Percentiles rank a stretch among this genome's conserved stretches.
phyloP scores from a whole-genome alignment of 495 filamentous ascomycete genomes.

The Penicillium flavigenum region DNA sequence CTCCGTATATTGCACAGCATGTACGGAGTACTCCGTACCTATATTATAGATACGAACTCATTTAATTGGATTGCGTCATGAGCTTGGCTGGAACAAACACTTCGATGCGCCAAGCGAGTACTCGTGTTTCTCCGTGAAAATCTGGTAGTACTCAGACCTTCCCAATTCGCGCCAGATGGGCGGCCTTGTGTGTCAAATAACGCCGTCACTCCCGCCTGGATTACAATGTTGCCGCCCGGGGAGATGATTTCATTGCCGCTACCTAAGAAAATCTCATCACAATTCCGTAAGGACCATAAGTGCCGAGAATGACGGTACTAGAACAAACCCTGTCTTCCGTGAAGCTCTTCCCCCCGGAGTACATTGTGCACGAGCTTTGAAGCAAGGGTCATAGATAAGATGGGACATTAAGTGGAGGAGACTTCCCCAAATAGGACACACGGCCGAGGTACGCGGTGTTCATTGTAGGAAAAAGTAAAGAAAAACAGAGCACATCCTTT shows the following conservation, averaged over 20 bases:
- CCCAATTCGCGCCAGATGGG: background rate
- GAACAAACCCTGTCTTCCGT: background rate
- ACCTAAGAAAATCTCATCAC: constrained; percentile 8
- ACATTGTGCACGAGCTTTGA: background rate
- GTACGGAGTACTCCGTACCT: background rate
- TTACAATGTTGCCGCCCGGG: constrained; percentile 13
- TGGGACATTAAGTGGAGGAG: constrained; percentile 23
- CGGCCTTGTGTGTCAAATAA: background rate
- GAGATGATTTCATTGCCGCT: constrained; percentile 4
- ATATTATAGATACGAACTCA: background rate
- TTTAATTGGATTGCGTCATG: background rate
- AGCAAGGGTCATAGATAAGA: constrained; percentile 9
- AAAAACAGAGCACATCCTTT: background rate
- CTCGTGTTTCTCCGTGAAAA: background rate
- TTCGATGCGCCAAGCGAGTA: background rate
- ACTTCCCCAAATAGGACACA: constrained; percentile 31
- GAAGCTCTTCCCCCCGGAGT: background rate
- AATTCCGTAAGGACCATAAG: background rate
- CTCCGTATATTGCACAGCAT: background rate
- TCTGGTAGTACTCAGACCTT: background rate
- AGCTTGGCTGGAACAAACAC: background rate
- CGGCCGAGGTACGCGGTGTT: constrained; percentile 26
- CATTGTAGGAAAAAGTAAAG: constrained; percentile 5
- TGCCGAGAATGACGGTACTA: background rate
- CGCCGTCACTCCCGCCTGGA: constrained; percentile 1